Base-by-base conservation (phyloP, 169 alveolate genomes). In the Plasmodium yoelii region DNA sequence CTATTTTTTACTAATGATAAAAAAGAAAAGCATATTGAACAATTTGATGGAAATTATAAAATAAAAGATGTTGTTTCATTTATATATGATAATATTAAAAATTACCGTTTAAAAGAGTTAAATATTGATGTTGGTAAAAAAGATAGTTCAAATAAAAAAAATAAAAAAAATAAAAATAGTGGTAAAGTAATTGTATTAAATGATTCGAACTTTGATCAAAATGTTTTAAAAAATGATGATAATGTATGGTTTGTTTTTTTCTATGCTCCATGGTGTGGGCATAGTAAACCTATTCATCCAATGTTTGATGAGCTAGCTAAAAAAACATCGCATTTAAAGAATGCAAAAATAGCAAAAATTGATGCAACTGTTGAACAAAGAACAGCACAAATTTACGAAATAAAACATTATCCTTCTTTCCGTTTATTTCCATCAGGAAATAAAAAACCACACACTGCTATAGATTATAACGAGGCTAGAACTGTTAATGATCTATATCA, bases 211-310 rank as follows among this genome's bases (percentile, higher is more conserved):
- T 94, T 95, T 71, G 90, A 94, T 65, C 72, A 65, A 55, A 39
- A 57, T 55, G 97, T 95, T 7, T 74, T 92, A 24, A 87, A 94
- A 42, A 94, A 95, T 89, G 89, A 72, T 7, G 94, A 94, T 65
- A 94, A 87, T 86, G 93, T 92, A 18, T 93, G 96, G 96, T 90
- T 95, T 73, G 93, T 95, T 10, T 94, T 95, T 95, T 97, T 97
- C 94, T 98, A 95, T 73, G 99, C 99, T 13, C 99, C 99, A 53
- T 97, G 99, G 99, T 98, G 99, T 91, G 99, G 99, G 8, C 99
- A 98, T 90, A 98, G 99, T 93, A 97, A 97, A 90, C 95, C 96
- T 13, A 94, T 98, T 49, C 97, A 97, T 69, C 99, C 99, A 39
- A 99, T 97, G 89, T 98, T 98, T 97, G 98, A 96, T 84, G 96